phyloP scores from a whole-genome alignment of 352 stramenopile species.

The Phytophthora palmivora region DNA sequence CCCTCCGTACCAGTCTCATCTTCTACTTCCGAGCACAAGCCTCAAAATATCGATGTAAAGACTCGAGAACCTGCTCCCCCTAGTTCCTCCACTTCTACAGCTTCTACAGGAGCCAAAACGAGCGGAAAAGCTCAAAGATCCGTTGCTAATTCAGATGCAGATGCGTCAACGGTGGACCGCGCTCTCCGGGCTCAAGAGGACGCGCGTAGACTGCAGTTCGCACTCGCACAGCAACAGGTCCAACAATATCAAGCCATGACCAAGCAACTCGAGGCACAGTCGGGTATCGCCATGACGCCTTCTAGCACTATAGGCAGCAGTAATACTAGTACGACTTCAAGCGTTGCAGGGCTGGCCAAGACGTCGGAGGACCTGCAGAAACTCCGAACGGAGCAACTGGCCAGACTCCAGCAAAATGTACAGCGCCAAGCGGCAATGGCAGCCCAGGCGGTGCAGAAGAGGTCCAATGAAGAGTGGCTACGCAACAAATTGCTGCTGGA shows the following conservation, averaged over 20 bases:
- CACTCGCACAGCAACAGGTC: constrained; percentile 54
- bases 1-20: neutral
- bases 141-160: constrained; percentile 16
- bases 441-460: constrained; percentile 42
- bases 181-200: constrained; percentile 30
- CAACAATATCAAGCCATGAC: constrained; percentile 40
- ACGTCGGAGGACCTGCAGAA: constrained; percentile 56
- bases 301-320: constrained; percentile 5
- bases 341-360: constrained; percentile 25
- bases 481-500: constrained; percentile 55
- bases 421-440: constrained; percentile 42
- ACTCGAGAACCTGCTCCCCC: constrained; percentile 6
- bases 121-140: constrained; percentile 16
- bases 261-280: constrained; percentile 29
- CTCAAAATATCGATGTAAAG: constrained; percentile 18
- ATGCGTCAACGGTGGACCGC: constrained; percentile 26
- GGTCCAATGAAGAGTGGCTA: constrained; percentile 44
- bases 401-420: constrained; percentile 63
- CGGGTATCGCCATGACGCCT: constrained; percentile 20
- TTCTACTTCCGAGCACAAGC: constrained; percentile 16
- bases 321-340: neutral
- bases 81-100: constrained; percentile 37
- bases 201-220: constrained; percentile 40
- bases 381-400: constrained; percentile 51
- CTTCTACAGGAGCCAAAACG: constrained; percentile 38